Evolutionary conservation across 306 rosid species (phyloP).

Genomic region (Inga leiocalycina): DNA sequence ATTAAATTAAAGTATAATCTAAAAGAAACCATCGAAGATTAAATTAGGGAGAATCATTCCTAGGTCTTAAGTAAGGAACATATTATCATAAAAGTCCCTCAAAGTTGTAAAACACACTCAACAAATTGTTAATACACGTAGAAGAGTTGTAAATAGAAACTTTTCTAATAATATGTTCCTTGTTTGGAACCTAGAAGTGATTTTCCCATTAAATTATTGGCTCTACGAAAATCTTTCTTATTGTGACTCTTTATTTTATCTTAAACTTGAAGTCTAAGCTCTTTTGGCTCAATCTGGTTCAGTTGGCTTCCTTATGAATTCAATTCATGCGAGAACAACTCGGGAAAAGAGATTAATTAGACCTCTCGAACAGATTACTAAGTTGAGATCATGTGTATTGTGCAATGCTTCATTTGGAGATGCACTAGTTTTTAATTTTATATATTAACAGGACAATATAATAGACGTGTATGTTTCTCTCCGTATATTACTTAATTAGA

Average conservation of each 20-base stretch:
- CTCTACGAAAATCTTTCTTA: constrained; percentile 43
- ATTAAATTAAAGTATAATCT: neutral
- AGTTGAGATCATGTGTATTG: neutral
- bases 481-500: neutral
- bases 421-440: neutral
- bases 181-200: too few relatives aligned
- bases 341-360: neutral
- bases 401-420: neutral
- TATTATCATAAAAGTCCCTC: too few relatives aligned
- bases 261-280: neutral
- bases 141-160: too few relatives aligned
- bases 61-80: too few relatives aligned
- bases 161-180: too few relatives aligned
- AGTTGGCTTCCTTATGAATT: neutral
- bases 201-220: neutral
- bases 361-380: neutral
- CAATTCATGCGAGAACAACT: neutral
- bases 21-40: constrained; percentile 23
- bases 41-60: neutral
- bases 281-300: neutral
- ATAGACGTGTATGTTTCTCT: neutral
- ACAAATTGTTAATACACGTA: too few relatives aligned
- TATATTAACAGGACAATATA: neutral
- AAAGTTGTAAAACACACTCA: too few relatives aligned
- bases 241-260: constrained; percentile 20